Conservation (phyloP, 1,139 yeast genomes). For the Candida tropicalis region DNA sequence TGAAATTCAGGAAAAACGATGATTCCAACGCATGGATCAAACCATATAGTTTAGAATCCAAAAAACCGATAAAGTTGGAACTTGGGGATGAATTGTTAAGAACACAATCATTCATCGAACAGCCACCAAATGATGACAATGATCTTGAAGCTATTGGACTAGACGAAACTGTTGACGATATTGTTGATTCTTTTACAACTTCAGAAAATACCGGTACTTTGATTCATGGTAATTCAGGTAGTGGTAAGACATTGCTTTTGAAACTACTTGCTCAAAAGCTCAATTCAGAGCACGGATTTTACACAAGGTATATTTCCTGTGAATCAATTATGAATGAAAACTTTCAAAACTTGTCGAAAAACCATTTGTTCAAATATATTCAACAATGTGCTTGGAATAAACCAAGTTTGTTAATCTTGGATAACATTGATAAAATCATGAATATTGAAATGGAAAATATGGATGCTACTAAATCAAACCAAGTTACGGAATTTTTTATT, state of each 20-base stretch:
- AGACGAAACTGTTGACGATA: conserved; percentile 45
- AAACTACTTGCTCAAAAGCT: conserved; percentile 44
- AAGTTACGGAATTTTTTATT: conserved; percentile 51
- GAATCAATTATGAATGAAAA: conserved; percentile 60
- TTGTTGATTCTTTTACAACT: conserved; percentile 45
- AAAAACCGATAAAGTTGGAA: conserved; percentile 40
- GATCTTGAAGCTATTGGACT: conserved; percentile 56
- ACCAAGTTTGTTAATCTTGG: conserved; percentile 75
- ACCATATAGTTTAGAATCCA: conserved; percentile 27
- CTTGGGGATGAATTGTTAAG: conserved; percentile 58
- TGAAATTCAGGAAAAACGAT: conserved; percentile 53
- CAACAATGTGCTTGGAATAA: conserved; percentile 75
- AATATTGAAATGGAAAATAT: conserved; percentile 74
- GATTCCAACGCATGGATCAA: conserved; percentile 50
- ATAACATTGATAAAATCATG: conserved; percentile 77
- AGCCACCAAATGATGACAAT: conserved; percentile 14
- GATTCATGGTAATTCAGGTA: conserved; percentile 74
- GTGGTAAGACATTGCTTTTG: conserved; percentile 72
- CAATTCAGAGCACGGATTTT: conserved; percentile 38
- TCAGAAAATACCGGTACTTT: conserved; percentile 56
- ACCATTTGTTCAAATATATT: conserved; percentile 52
- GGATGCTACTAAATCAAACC: conserved; percentile 62
- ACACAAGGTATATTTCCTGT: conserved; percentile 49
- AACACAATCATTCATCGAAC: conserved; percentile 48
- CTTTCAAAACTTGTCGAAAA: conserved; percentile 36